phyloP scores from a whole-genome alignment of 2,329 filamentous ascomycete species.

The Byssochlamys sp. region DNA sequence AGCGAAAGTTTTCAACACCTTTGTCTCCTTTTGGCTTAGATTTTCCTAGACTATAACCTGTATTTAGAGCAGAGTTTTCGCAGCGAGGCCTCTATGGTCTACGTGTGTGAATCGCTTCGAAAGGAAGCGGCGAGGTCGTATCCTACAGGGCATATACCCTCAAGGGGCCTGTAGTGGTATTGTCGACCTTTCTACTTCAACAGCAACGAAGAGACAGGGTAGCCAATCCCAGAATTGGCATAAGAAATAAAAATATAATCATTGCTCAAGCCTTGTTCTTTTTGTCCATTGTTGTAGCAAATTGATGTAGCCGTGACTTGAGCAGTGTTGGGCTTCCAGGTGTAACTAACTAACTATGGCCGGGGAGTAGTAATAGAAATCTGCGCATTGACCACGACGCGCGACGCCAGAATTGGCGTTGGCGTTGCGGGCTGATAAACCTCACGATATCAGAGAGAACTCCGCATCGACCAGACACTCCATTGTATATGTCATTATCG shows the following conservation, averaged over 20 bases:
- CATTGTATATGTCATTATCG: background rate
- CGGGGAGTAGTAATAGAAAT: background rate
- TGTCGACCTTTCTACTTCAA: background rate
- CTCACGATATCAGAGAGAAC: background rate
- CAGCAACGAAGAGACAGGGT: background rate
- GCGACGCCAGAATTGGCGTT: conserved; percentile 4
- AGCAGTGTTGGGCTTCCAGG: background rate
- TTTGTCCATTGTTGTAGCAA: background rate
- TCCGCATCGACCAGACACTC: background rate
- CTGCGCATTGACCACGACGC: background rate
- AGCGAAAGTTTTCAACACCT: conserved; percentile 35
- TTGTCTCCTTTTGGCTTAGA: conserved; percentile 13
- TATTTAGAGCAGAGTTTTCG: background rate
- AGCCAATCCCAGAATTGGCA: background rate
- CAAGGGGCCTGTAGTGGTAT: background rate
- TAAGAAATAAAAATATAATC: background rate
- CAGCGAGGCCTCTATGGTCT: background rate
- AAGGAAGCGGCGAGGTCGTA: background rate
- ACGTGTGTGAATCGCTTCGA: background rate
- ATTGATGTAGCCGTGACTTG: background rate
- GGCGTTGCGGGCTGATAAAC: background rate
- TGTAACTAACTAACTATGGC: no score
- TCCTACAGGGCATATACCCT: background rate
- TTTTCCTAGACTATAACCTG: conserved; percentile 2
- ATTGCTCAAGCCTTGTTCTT: background rate